phyloP scores from a whole-genome alignment of 441 rosid species.

The Geranium incanum region DNA sequence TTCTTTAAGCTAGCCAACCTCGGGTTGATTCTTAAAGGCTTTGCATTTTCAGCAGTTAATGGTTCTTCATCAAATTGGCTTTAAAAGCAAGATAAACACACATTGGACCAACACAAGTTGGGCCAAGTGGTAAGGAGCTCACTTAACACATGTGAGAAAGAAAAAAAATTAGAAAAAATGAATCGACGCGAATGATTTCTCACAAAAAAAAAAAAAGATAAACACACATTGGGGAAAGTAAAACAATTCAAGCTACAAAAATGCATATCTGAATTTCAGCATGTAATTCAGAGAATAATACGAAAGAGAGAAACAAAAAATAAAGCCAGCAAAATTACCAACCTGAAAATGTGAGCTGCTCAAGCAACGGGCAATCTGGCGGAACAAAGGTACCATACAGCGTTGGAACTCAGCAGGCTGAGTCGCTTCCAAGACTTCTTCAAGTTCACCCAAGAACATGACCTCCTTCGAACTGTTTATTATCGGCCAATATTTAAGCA shows the following conservation, averaged over 20 bases:
- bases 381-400: slow-evolving; percentile 81
- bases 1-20: slow-evolving; percentile 2
- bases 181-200: too few relatives aligned
- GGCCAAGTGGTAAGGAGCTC: too few relatives aligned
- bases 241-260: background rate
- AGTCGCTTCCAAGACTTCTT: slow-evolving; percentile 81
- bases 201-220: too few relatives aligned
- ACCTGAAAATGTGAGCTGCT: slow-evolving; percentile 91
- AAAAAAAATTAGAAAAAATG: too few relatives aligned
- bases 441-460: slow-evolving; percentile 77
- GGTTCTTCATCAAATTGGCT: background rate
- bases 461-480: slow-evolving; percentile 68
- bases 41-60: background rate
- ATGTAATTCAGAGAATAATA: background rate
- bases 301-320: background rate
- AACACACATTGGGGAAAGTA: background rate
- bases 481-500: slow-evolving; percentile 63
- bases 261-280: background rate
- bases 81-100: background rate
- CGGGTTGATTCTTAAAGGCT: background rate
- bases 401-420: slow-evolving; percentile 79
- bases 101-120: too few relatives aligned
- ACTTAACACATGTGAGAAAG: too few relatives aligned
- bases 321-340: slow-evolving; percentile 17
- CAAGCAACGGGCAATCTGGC: slow-evolving; percentile 65